Conservation (phyloP, 140 eudicot genomes). For the Erigeron philadelphicus region DNA sequence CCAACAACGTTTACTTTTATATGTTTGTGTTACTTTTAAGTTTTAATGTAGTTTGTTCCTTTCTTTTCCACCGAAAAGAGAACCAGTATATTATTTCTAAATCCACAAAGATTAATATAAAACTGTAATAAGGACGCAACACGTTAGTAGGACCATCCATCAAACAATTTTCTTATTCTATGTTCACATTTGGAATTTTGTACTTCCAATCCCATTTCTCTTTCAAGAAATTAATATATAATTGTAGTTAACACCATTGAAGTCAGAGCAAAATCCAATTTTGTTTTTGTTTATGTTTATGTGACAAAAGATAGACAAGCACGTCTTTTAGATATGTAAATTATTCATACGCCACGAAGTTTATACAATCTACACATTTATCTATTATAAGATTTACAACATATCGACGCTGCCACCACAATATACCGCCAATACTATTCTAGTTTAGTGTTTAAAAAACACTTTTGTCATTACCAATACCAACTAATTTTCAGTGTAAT, state of each 20-base stretch:
- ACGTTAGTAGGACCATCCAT: constrained; percentile 30
- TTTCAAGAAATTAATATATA: background rate
- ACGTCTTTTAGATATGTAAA: too few species aligned
- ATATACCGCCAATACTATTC: too few species aligned
- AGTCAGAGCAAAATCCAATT: too few species aligned
- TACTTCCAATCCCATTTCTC: background rate
- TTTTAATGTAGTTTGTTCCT: background rate
- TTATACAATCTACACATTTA: too few species aligned
- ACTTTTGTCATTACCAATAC: too few species aligned
- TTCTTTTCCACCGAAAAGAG: constrained; percentile 37
- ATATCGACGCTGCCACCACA: too few species aligned
- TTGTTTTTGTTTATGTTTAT: too few species aligned
- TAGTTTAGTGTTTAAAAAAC: too few species aligned
- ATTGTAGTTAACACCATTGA: too few species aligned
- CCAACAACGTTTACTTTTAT: background rate
- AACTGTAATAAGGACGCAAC: constrained; percentile 13
- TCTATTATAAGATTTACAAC: too few species aligned
- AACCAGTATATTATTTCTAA: constrained; percentile 15
- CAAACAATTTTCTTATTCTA: background rate
- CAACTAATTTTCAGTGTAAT: background rate
- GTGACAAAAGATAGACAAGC: too few species aligned
- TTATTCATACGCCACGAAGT: too few species aligned
- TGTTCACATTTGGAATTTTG: background rate
- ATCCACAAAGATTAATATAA: constrained; percentile 14
- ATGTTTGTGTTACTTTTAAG: background rate